A percentile compares a stretch with the other conserved stretches of the same genome.
Evolutionary conservation across 805 yeast species (phyloP).

Genomic region (Torulaspora quercuum): DNA sequence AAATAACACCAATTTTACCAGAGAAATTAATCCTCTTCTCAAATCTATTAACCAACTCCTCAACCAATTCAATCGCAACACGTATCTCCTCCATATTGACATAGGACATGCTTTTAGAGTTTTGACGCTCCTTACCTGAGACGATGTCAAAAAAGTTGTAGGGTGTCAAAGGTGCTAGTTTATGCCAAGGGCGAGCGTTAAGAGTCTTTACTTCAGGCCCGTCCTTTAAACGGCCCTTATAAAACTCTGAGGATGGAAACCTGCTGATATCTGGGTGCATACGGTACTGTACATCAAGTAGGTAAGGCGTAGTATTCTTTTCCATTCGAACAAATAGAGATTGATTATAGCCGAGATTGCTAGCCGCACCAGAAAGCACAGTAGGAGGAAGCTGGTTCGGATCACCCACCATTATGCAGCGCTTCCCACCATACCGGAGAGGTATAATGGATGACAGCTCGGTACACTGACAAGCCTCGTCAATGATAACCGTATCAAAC

Average conservation of each 20-base stretch:
- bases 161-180: slow-evolving; percentile 54
- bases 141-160: slow-evolving; percentile 72
- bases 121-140: slow-evolving; percentile 63
- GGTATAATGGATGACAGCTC: slow-evolving; percentile 92
- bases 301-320: slow-evolving; percentile 53
- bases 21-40: slow-evolving; percentile 49
- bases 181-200: slow-evolving; percentile 77
- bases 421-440: slow-evolving; percentile 80
- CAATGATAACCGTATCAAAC: slow-evolving; percentile 88
- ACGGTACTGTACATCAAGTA: slow-evolving; percentile 90
- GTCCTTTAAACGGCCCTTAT: slow-evolving; percentile 65
- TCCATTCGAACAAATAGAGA: slow-evolving; percentile 94
- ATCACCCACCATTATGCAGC: slow-evolving; percentile 97
- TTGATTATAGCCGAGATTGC: slow-evolving; percentile 76
- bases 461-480: slow-evolving; percentile 97
- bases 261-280: slow-evolving; percentile 91
- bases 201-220: slow-evolving; percentile 67
- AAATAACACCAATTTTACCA: slow-evolving; percentile 82
- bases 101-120: slow-evolving; percentile 62
- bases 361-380: slow-evolving; percentile 84
- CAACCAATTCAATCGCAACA: slow-evolving; percentile 66
- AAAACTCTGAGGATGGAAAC: slow-evolving; percentile 85
- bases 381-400: slow-evolving; percentile 98
- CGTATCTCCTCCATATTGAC: slow-evolving; percentile 68
- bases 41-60: slow-evolving; percentile 46